Percentiles rank a stretch among this genome's conserved stretches.
phyloP scores from a whole-genome alignment of 139 green algal species.

The Micromonas commoda region DNA sequence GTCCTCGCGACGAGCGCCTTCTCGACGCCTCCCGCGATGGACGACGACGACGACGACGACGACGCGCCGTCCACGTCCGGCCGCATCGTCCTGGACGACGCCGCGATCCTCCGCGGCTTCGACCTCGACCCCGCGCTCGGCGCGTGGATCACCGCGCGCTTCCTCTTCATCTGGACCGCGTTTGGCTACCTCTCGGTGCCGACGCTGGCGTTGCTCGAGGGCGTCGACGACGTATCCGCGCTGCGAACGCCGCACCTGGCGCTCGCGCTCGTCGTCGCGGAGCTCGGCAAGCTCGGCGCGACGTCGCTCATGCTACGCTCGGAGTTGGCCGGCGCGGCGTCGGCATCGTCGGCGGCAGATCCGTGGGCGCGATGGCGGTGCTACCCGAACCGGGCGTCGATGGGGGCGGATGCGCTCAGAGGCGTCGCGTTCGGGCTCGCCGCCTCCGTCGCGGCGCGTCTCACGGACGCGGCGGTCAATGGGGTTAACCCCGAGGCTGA shows the following conservation, averaged over 20 bases:
- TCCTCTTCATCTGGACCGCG: background rate
- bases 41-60: background rate
- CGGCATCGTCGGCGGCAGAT: background rate
- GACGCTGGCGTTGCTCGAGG: background rate
- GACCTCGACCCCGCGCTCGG: background rate
- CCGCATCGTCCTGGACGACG: too few species aligned
- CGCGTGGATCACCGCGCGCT: background rate
- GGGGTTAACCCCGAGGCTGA: background rate
- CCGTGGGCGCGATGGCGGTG: background rate
- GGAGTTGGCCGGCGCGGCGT: background rate
- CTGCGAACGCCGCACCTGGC: background rate
- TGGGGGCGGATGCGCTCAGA: background rate
- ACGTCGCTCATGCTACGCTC: background rate
- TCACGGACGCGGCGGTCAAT: background rate
- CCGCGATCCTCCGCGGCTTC: background rate
- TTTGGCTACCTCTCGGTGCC: background rate
- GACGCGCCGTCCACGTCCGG: too few species aligned
- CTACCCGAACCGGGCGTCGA: background rate
- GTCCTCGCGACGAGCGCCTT: too few species aligned
- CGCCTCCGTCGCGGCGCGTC: background rate
- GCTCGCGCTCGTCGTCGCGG: background rate
- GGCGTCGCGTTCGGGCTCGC: conserved; percentile 6
- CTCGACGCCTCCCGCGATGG: background rate
- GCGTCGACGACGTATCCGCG: background rate
- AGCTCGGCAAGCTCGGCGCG: background rate